These are phyloP conservation scores for Tirmania nivea DNA, from an alignment of 495 filamentous ascomycete genomes.

Conservation along the genomic window DNA sequence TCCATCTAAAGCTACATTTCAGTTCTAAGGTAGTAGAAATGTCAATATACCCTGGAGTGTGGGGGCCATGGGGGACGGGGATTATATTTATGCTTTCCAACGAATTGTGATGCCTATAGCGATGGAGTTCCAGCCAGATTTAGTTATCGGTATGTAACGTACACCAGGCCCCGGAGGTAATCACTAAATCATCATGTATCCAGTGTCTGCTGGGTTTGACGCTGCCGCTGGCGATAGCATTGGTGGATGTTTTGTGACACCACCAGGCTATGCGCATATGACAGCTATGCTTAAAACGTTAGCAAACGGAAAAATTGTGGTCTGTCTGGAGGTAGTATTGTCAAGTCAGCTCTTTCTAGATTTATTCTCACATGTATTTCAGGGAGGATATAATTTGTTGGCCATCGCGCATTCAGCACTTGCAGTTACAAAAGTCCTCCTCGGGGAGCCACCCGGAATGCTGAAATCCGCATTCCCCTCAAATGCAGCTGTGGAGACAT, in stretches of 20 bases:
- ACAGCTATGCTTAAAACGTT: conserved; percentile 96
- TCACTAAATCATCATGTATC: conserved; percentile 5
- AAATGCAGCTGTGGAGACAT: conserved; percentile 27
- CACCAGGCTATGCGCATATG: conserved; percentile 90
- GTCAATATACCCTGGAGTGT: conserved; percentile 88
- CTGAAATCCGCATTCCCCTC: conserved; percentile 18
- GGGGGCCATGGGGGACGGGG: conserved; percentile 87
- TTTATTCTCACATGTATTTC: neutral
- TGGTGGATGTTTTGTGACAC: conserved; percentile 77
- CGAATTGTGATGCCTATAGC: conserved; percentile 95
- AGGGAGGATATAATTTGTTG: conserved; percentile 82
- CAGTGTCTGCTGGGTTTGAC: conserved; percentile 86
- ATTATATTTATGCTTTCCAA: conserved; percentile 92
- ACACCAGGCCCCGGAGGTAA: neutral
- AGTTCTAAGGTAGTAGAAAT: conserved; percentile 32
- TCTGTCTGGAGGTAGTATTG: conserved; percentile 45
- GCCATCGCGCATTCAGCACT: conserved; percentile 84
- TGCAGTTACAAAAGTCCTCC: conserved; percentile 74
- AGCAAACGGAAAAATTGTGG: conserved; percentile 73
- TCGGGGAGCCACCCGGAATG: conserved; percentile 79
- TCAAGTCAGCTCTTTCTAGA: neutral
- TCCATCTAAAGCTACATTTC: neutral
- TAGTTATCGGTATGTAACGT: conserved; percentile 47
- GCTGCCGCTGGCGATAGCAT: conserved; percentile 82
- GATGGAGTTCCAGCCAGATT: conserved; percentile 74